These are phyloP conservation scores for Apiospora kogelbergensis DNA, from an alignment of 2,329 filamentous ascomycete genomes.

Conservation along the genomic window DNA sequence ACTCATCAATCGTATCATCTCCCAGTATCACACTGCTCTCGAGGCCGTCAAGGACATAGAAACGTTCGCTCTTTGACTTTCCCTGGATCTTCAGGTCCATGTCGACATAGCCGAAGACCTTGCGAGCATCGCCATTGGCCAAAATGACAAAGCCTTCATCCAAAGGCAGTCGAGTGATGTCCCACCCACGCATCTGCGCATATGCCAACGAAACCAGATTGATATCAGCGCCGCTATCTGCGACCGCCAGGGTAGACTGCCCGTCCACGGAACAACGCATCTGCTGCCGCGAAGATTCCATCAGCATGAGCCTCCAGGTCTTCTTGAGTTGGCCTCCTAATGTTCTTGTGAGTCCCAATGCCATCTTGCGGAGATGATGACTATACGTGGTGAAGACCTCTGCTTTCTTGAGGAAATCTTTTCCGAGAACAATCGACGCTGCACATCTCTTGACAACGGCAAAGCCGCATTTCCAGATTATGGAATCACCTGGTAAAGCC, in stretches of 20 bases:
- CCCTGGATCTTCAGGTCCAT: not conserved
- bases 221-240: not conserved
- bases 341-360: not conserved
- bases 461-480: not conserved
- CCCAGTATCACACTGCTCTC: not conserved
- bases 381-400: not conserved
- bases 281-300: not conserved
- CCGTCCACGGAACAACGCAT: not conserved
- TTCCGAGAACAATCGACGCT: not conserved
- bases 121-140: not conserved
- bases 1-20: not conserved
- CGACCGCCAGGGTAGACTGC: not conserved
- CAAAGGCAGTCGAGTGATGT: not conserved
- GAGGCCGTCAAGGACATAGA: not conserved
- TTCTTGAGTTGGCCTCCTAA: not conserved
- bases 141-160: not conserved
- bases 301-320: not conserved
- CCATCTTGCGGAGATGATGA: not conserved
- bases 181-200: not conserved
- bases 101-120: not conserved
- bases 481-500: not conserved
- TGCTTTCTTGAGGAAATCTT: not conserved
- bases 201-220: not conserved
- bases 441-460: not conserved
- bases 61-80: not conserved